A percentile compares a stretch with the other conserved stretches of the same genome.
These are phyloP conservation scores for Alternaria triticina DNA, from an alignment of 2,329 filamentous ascomycete species.

Conservation along the genomic window DNA sequence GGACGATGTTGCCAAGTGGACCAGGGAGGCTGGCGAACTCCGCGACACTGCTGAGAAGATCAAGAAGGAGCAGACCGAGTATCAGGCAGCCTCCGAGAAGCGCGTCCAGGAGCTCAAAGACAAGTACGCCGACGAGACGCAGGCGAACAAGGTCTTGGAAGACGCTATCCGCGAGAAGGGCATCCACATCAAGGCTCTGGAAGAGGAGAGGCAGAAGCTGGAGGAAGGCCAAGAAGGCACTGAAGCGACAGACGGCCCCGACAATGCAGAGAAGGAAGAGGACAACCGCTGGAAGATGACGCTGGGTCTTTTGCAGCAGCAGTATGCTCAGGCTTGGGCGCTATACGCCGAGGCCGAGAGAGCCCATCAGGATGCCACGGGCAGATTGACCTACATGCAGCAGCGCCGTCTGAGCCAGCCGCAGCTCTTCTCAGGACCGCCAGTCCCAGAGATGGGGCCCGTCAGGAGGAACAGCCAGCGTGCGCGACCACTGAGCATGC, in stretches of 20 bases:
- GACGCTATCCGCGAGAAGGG: conserved; percentile 75
- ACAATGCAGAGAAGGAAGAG: conserved; percentile 52
- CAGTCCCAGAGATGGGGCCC: conserved; percentile 36
- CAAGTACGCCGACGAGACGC: conserved; percentile 51
- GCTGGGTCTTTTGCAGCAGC: conserved; percentile 60
- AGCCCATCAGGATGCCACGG: conserved; percentile 46
- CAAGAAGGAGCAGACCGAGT: conserved; percentile 46
- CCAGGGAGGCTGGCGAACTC: conserved; percentile 66
- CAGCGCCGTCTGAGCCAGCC: conserved; percentile 49
- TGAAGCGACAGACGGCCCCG: conserved; percentile 49
- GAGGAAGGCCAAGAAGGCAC: conserved; percentile 52
- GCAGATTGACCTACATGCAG: conserved; percentile 51
- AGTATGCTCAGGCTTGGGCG: conserved; percentile 50
- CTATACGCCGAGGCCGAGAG: conserved; percentile 46
- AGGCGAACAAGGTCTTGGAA: conserved; percentile 68
- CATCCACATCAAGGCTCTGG: conserved; percentile 74
- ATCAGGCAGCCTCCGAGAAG: conserved; percentile 44
- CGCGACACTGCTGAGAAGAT: conserved; percentile 60
- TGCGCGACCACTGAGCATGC: conserved; percentile 49
- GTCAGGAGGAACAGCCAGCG: conserved; percentile 51
- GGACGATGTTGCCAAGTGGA: conserved; percentile 73
- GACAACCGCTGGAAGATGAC: conserved; percentile 64
- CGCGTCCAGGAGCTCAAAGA: conserved; percentile 51
- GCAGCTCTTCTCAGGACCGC: conserved; percentile 44
- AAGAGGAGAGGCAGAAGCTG: conserved; percentile 69